Percentiles rank a stretch among this genome's conserved stretches.
These are phyloP conservation scores for Coffea eugenioides DNA, from an alignment of 257 asterid species.

Conservation along the genomic window DNA sequence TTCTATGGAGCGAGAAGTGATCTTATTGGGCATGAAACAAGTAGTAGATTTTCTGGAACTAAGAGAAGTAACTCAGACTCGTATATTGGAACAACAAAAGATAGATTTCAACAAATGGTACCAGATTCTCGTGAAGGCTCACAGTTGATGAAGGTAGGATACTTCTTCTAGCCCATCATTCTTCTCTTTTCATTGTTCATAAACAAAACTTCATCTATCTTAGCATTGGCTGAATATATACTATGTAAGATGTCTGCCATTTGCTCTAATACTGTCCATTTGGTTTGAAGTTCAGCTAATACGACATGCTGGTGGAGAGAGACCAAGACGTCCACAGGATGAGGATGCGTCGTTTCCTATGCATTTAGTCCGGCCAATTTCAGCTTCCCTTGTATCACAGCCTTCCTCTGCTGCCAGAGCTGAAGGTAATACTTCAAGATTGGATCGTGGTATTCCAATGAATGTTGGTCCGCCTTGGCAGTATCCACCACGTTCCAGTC, in stretches of 20 bases:
- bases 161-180: constrained; percentile 9
- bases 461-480: constrained; percentile 50
- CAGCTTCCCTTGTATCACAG: constrained; percentile 51
- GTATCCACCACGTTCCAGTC: constrained; percentile 68
- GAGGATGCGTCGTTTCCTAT: constrained; percentile 55
- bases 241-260: constrained; percentile 11
- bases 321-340: constrained; percentile 44
- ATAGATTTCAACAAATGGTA: constrained; percentile 50
- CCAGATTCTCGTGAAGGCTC: constrained; percentile 64
- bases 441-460: constrained; percentile 47
- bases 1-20: constrained; percentile 72
- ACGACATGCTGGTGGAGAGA: constrained; percentile 67
- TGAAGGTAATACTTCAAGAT: constrained; percentile 50
- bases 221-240: background rate
- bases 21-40: constrained; percentile 52
- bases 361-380: constrained; percentile 58
- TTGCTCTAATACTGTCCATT: constrained; percentile 36
- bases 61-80: constrained; percentile 82
- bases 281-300: constrained; percentile 64
- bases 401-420: constrained; percentile 51
- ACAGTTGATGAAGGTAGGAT: constrained; percentile 64
- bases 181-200: background rate
- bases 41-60: constrained; percentile 52
- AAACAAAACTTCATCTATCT: background rate
- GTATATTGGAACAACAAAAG: constrained; percentile 59